A percentile compares a stretch with the other conserved stretches of the same genome.
phyloP scores from a whole-genome alignment of 371 early-diverging fungal genomes.

The Actinomucor elegans region DNA sequence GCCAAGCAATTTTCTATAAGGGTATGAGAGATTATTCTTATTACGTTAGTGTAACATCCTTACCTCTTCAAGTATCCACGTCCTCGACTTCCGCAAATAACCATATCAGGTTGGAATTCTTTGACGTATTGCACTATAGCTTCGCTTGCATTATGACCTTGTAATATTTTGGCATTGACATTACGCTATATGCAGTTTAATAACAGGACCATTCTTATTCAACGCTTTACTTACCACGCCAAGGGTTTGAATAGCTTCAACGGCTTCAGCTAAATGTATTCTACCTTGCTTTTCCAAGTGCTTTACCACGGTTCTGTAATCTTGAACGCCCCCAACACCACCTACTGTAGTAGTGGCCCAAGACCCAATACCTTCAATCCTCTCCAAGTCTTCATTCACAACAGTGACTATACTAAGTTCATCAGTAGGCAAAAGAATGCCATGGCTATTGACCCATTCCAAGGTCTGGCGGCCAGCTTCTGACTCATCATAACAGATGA shows the following conservation, averaged over 20 bases:
- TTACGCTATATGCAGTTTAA: constrained; percentile 9
- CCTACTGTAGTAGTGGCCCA: background rate
- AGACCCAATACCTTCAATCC: constrained; percentile 9
- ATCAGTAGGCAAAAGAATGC: constrained; percentile 14
- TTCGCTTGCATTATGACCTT: constrained; percentile 2
- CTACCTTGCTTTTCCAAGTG: constrained; percentile 4
- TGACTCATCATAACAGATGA: constrained; percentile 22
- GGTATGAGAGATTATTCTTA: background rate
- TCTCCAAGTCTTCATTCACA: constrained; percentile 15
- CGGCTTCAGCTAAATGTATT: constrained; percentile 3
- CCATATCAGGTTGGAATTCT: constrained; percentile 15
- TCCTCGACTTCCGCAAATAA: constrained; percentile 29
- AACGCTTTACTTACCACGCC: constrained; percentile 10
- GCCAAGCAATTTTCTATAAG: constrained; percentile 22
- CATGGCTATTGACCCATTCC: constrained; percentile 18
- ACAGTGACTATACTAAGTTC: constrained; percentile 9
- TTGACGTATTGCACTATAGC: constrained; percentile 14
- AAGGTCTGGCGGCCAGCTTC: constrained; percentile 6
- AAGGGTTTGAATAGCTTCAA: background rate
- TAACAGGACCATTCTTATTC: background rate
- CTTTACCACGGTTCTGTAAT: background rate
- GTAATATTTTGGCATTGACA: constrained; percentile 4
- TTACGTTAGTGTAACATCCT: background rate
- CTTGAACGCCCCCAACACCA: background rate
- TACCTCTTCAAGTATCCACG: constrained; percentile 33